These are phyloP conservation scores for Choiromyces venosus DNA, from an alignment of 495 filamentous ascomycete genomes.

Conservation along the genomic window DNA sequence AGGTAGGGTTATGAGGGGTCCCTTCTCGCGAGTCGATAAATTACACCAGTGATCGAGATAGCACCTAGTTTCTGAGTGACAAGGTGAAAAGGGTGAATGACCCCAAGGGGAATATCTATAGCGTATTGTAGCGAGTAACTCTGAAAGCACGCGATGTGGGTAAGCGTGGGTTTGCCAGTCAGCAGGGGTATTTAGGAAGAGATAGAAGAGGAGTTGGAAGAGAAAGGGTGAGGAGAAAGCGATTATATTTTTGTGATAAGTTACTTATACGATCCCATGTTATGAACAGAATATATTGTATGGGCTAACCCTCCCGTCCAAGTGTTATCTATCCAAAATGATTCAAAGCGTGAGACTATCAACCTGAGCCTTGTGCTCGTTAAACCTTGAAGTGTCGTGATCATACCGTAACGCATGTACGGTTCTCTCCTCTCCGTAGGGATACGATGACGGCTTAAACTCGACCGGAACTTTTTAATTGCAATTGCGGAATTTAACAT, in stretches of 20 bases:
- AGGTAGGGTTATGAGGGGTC: constrained; percentile 9
- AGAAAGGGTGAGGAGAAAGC: constrained; percentile 16
- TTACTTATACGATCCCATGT: background rate
- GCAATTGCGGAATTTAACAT: background rate
- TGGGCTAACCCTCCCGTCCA: constrained; percentile 17
- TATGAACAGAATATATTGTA: constrained; percentile 5
- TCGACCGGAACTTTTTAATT: background rate
- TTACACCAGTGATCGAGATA: constrained; percentile 26
- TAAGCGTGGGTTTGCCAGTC: constrained; percentile 25
- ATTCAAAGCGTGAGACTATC: background rate
- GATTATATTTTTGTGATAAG: constrained; percentile 12
- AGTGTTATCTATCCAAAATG: background rate
- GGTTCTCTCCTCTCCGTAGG: background rate
- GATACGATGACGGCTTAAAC: background rate
- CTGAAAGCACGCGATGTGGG: constrained; percentile 13
- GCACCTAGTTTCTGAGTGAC: constrained; percentile 21
- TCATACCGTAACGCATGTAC: background rate
- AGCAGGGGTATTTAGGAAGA: constrained; percentile 25
- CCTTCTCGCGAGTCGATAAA: constrained; percentile 20
- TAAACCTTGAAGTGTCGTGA: background rate
- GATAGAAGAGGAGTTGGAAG: constrained; percentile 21
- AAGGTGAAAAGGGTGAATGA: constrained; percentile 7
- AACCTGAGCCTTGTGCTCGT: background rate
- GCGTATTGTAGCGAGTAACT: constrained; percentile 16
- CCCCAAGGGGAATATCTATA: background rate